Base-by-base conservation (phyloP, 352 stramenopile genomes). In the Saprolegnia parasitica region DNA sequence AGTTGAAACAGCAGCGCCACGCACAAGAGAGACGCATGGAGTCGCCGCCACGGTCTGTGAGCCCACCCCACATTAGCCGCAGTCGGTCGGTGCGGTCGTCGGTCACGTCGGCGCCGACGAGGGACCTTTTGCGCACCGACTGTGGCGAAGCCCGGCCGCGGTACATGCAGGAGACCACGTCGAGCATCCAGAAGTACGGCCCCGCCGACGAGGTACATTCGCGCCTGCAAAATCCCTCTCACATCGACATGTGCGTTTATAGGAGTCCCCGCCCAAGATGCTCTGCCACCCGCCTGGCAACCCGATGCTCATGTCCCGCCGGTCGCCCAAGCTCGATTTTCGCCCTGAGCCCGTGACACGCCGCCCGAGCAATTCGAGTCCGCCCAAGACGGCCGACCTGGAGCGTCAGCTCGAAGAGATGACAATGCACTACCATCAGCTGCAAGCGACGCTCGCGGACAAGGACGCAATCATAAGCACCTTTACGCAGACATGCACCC, bases 381-480 rank as follows among this genome's bases (percentile, higher is more conserved):
- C 29, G 29, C 29, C 29, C 29, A 35, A 35, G 29, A 35, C 29
- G 29, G 5, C 29, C 29, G 29, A 35, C 2, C 1, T 49, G 42
- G 42, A 49, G 42, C 18, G 42, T 3, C 42, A n/a, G 42, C 42
- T 49, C 13, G 42, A 49, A 10, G 42, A 49, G 4, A 49, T 49
- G 42, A 49, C 42, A 49, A 15, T 49, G 42, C 42, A 49, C 42
- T 49, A 49, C 42, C 42, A 49, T 3, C 42, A 8, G 11, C 13
- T n/a, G 11, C 42, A 49, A n/a, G 42, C 42, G 13, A 49, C 18
- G 42, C 42, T 67, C 40, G 39, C 52, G 10, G 20, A 21, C n/a
- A 67, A 67, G 21, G 58, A 67, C n/a, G 58, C 42, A 5, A 24
- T 67, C 6, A 67, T 67, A 15, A 24, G 21, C 15, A 21, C 49